Conservation (phyloP, 163 green algal species). For the Scenedesmus sp. region DNA sequence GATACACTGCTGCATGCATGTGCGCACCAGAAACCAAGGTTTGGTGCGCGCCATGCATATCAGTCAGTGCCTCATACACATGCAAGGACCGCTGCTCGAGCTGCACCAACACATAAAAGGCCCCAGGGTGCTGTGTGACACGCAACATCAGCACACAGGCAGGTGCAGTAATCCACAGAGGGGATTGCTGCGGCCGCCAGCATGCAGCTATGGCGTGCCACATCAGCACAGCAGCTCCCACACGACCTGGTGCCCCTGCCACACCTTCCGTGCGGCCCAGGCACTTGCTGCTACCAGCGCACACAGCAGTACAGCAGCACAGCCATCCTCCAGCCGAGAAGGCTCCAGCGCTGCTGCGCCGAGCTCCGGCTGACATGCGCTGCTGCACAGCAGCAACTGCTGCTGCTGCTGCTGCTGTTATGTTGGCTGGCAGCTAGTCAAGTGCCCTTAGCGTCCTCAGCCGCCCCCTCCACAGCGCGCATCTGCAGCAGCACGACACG, state of each 20-base stretch:
- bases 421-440: slow-evolving; percentile 21
- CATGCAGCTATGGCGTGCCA: background rate
- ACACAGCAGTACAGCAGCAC: background rate
- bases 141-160: background rate
- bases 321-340: background rate
- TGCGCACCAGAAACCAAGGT: background rate
- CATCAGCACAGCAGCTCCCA: background rate
- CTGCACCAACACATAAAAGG: background rate
- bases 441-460: slow-evolving; percentile 52
- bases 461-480: slow-evolving; percentile 39
- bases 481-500: slow-evolving; percentile 17
- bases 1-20: background rate
- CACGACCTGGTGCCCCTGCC: background rate
- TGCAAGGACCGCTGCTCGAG: slow-evolving; percentile 8
- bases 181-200: background rate
- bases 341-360: background rate
- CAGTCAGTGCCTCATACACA: background rate
- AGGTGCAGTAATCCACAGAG: background rate
- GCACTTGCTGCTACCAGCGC: slow-evolving; percentile 39
- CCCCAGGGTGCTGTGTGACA: background rate
- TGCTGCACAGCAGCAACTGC: background rate
- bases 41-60: slow-evolving; percentile 1
- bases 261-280: slow-evolving; percentile 10
- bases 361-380: background rate
- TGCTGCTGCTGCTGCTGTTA: background rate